Base-by-base conservation (phyloP, 2,329 filamentous ascomycete species). In the Emmonsiellopsis sp. region DNA sequence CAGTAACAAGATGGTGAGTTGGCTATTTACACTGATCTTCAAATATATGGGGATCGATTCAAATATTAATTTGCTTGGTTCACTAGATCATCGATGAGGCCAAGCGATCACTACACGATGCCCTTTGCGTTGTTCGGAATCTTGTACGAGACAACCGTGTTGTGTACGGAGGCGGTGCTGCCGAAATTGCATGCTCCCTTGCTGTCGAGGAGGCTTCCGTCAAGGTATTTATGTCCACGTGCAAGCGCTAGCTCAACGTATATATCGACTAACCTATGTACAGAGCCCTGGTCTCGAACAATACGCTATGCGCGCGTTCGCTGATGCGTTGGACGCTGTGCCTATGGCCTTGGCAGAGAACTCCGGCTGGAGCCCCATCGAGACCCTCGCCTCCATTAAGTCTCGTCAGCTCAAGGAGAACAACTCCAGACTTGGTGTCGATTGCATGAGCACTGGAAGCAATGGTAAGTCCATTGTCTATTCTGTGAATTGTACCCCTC, bases 281-380 rank as follows among this genome's bases (percentile, higher is more conserved):
- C 67, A 83, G 84, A 95, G 89, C 51, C 89, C 91, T 26, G 93
- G 93, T n/a, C 82, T 98, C 40, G 92, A 96, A 75, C 93, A 98
- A 74, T 98, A 98, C 72, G 91, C 92, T 60, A 98, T 98, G 92
- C 88, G 93, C 57, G 93, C 93, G 26, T 98, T 98, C 68, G 83
- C 93, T 57, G 92, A 97, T 72, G 94, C 93, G 5, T 82, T 98
- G 37, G 93, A 98, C 71, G 80, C 88, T 1, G 80, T 98, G 1
- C 93, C 93, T 35, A 93, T 98, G 89, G 89, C 93, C 1, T 80
- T 98, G 56, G 91, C 93, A 8, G 92, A 98, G 80, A 98, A 98
- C 80, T 95, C 89, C 62, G 93, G 93, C 58, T 78, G 97, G 58
- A 95, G 89, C 73, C 89, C 93, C 13, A 98, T 98, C 63, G 90